Evolutionary conservation across 345 rosid genomes (phyloP).

Genomic region (Rhizophora mangle): DNA sequence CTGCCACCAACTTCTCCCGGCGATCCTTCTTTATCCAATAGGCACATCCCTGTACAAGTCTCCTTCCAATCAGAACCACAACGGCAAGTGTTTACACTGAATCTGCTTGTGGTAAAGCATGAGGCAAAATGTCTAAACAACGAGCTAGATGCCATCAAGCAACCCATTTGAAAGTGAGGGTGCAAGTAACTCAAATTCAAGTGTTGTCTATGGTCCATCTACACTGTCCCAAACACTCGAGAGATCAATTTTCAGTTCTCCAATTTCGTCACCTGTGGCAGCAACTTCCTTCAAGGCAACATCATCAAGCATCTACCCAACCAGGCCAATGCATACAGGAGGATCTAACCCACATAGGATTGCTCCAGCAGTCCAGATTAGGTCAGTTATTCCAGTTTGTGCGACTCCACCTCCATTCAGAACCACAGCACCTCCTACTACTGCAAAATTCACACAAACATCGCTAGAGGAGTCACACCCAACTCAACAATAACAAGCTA

Average conservation of each 20-base stretch:
- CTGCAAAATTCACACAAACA: constrained; percentile 17
- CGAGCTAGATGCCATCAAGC: constrained; percentile 22
- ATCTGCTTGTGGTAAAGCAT: constrained; percentile 19
- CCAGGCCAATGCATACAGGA: constrained; percentile 23
- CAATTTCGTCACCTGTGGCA: constrained; percentile 23
- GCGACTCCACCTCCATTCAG: constrained; percentile 48
- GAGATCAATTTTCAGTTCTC: constrained; percentile 16
- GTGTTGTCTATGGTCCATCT: constrained; percentile 7
- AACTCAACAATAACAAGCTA: too few species aligned
- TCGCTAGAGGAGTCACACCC: too few species aligned
- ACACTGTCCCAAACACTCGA: constrained; percentile 5
- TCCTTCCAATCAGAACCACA: constrained; percentile 22
- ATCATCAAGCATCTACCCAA: constrained; percentile 13
- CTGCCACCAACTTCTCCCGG: constrained; percentile 25
- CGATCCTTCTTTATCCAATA: constrained; percentile 8
- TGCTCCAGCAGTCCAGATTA: constrained; percentile 68
- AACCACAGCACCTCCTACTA: constrained; percentile 15
- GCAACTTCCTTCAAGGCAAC: not conserved
- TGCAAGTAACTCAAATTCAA: not conserved
- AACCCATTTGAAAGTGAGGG: constrained; percentile 22
- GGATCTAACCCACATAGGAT: constrained; percentile 30
- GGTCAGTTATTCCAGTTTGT: constrained; percentile 77
- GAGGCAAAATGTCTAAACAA: constrained; percentile 37
- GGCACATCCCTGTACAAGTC: constrained; percentile 13
- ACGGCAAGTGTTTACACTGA: constrained; percentile 5